A percentile compares a stretch with the other conserved stretches of the same genome.
Evolutionary conservation across 2,329 filamentous ascomycete species (phyloP).

Genomic region (Diaporthe eres): DNA sequence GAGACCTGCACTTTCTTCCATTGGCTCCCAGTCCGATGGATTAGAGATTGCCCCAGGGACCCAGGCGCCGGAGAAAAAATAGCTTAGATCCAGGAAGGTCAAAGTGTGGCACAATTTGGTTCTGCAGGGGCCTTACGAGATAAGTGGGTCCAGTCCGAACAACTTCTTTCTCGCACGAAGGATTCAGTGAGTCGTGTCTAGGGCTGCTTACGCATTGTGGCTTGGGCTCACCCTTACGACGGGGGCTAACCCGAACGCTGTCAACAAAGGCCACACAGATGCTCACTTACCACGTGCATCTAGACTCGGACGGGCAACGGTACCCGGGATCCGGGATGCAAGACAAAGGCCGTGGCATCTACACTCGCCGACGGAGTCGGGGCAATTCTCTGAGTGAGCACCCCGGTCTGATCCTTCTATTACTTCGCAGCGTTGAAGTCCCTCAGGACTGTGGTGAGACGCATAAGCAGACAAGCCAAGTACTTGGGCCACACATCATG

Average conservation of each 20-base stretch:
- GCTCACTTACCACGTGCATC: background rate
- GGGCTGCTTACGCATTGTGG: slow-evolving; percentile 21
- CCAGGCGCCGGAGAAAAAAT: background rate
- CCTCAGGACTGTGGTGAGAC: background rate
- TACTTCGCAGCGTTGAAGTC: too few relatives aligned
- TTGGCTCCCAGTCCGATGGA: background rate
- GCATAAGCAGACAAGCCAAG: background rate
- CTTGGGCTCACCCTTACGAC: slow-evolving; percentile 4
- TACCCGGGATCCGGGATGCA: background rate
- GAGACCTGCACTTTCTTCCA: background rate
- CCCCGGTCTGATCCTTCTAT: background rate
- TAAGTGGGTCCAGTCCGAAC: slow-evolving; percentile 22
- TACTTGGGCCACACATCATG: background rate
- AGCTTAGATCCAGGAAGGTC: background rate
- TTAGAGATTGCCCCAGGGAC: background rate
- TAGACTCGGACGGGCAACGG: background rate
- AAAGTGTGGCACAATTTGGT: background rate
- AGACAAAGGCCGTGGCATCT: background rate
- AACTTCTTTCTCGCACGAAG: slow-evolving; percentile 1
- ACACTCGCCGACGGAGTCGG: background rate
- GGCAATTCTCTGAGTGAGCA: background rate
- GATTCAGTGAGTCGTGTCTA: background rate
- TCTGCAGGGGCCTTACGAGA: background rate
- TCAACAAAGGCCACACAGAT: background rate
- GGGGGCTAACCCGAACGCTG: background rate